phyloP scores from a whole-genome alignment of 2,329 filamentous ascomycete genomes.

The Colletotrichum coccodes region DNA sequence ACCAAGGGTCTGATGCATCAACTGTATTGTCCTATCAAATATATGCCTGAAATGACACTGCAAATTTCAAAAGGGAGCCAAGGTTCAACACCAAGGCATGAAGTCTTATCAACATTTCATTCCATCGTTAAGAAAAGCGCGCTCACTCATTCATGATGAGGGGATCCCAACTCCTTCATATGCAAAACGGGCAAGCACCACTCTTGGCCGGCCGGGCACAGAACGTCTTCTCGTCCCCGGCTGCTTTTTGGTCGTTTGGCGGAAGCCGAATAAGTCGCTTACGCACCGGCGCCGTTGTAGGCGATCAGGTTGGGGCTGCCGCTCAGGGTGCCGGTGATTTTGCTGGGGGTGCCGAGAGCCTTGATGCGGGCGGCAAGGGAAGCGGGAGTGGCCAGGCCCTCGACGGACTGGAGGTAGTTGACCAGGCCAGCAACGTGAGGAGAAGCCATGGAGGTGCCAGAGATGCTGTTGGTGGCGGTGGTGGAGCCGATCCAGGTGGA shows the following conservation, averaged over 20 bases:
- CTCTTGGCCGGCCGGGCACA: background rate
- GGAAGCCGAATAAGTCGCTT: background rate
- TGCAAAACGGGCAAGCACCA: background rate
- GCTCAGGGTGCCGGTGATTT: constrained; percentile 44
- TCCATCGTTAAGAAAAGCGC: background rate
- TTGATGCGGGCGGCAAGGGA: constrained; percentile 53
- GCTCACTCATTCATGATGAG: background rate
- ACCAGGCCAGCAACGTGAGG: constrained; percentile 70
- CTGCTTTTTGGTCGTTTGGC: background rate
- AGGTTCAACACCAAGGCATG: background rate
- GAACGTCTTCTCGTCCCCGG: constrained; percentile 16
- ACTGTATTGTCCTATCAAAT: constrained; percentile 3
- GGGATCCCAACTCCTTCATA: background rate
- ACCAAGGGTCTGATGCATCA: background rate
- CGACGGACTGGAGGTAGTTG: constrained; percentile 62
- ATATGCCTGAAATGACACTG: background rate
- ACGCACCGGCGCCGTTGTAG: constrained; percentile 53
- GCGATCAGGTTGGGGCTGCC: constrained; percentile 56
- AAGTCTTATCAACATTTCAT: background rate
- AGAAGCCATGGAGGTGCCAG: constrained; percentile 71
- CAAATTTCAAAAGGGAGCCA: background rate
- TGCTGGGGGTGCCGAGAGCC: constrained; percentile 50
- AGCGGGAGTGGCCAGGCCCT: constrained; percentile 50
- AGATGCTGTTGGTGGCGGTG: constrained; percentile 55
- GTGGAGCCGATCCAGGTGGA: constrained; percentile 57